A percentile compares a stretch with the other conserved stretches of the same genome.
Conservation (phyloP, 768 basidiomycete species). For the Boletus pseudo-olivaceus region DNA sequence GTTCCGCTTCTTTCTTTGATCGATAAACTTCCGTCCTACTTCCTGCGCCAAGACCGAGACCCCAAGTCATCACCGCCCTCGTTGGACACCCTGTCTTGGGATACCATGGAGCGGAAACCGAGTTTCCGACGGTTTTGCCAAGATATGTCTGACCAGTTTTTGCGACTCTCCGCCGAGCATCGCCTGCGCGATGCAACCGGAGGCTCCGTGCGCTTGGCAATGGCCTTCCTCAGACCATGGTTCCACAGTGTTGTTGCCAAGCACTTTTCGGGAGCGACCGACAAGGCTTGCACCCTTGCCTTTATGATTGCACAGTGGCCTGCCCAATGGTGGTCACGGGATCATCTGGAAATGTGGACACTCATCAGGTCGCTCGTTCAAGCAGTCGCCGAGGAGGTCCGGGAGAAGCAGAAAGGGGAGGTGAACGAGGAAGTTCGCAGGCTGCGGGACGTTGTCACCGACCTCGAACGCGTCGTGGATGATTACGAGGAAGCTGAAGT, state of each 20-base stretch:
- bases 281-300: constrained; percentile 41
- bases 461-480: constrained; percentile 44
- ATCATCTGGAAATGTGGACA: constrained; percentile 59
- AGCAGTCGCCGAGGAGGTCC: constrained; percentile 64
- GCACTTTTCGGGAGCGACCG: constrained; percentile 38
- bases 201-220: constrained; percentile 63
- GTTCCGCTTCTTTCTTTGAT: constrained; percentile 64
- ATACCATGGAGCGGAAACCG: constrained; percentile 54
- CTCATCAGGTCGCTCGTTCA: constrained; percentile 57
- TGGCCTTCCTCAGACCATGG: constrained; percentile 68
- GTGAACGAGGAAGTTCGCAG: constrained; percentile 45
- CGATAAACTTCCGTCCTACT: constrained; percentile 70
- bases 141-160: constrained; percentile 61
- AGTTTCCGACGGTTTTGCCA: constrained; percentile 71
- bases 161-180: constrained; percentile 49
- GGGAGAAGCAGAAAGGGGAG: constrained; percentile 43
- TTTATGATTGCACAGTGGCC: constrained; percentile 62
- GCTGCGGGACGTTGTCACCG: constrained; percentile 48
- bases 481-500: constrained; percentile 36
- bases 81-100: constrained; percentile 47
- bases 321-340: constrained; percentile 61
- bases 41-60: constrained; percentile 38
- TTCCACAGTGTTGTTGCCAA: constrained; percentile 49
- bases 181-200: constrained; percentile 64
- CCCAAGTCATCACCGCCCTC: constrained; percentile 28